Evolutionary conservation across 75 land plant species (phyloP).

Genomic region (Cupressus sempervirens): DNA sequence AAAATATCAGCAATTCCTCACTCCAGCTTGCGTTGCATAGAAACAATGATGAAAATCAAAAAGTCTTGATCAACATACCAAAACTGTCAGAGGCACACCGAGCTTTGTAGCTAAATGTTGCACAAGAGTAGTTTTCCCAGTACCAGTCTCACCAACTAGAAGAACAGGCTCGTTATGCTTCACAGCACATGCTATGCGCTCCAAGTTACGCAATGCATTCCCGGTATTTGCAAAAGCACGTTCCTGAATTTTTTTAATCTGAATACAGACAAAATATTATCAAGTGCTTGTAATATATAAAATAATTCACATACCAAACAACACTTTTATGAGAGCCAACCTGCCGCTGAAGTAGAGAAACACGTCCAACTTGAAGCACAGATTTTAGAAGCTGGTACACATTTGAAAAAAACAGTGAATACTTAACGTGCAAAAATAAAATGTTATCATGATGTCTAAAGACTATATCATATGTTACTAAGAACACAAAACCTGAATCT

Average conservation of each 20-base stretch:
- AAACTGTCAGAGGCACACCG: conserved; percentile 67
- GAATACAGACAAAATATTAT: neutral
- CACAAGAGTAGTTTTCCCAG: conserved; percentile 97
- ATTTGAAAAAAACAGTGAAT: neutral
- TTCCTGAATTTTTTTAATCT: conserved; percentile 8
- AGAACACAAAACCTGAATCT: conserved; percentile 47
- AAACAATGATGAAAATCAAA: neutral
- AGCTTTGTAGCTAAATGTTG: conserved; percentile 76
- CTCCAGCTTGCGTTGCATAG: neutral
- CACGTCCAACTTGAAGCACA: conserved; percentile 56
- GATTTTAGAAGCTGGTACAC: conserved; percentile 29
- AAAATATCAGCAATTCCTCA: neutral
- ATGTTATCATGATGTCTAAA: neutral
- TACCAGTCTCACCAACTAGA: conserved; percentile 98
- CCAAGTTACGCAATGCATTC: conserved; percentile 63
- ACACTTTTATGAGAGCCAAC: neutral
- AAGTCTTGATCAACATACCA: conserved; percentile 43
- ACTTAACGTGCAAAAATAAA: neutral
- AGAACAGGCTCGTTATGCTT: conserved; percentile 91
- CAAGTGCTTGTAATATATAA: neutral
- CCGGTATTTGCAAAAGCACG: conserved; percentile 67
- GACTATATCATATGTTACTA: neutral
- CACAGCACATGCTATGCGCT: conserved; percentile 77
- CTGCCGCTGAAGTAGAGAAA: conserved; percentile 6
- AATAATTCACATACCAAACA: neutral